Evolutionary conservation across 2,329 filamentous ascomycete genomes (phyloP), one percentile per base, ranked within the genome.

Genomic region (Fusarium oxysporum): DNA sequence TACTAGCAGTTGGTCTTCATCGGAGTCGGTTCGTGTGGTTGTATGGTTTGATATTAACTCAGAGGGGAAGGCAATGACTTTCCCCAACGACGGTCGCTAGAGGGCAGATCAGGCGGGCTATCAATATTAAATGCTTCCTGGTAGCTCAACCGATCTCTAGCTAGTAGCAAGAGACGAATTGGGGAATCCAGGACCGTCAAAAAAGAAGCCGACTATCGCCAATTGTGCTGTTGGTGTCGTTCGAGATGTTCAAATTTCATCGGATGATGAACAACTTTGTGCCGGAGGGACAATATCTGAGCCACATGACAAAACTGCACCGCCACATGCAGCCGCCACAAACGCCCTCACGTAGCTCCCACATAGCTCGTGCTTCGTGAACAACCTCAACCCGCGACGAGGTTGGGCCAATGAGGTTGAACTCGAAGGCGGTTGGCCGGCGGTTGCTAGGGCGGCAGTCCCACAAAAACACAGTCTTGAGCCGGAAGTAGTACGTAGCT

Each of bases 341-440:
- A 41, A 59, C 65, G 45, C 65, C 65, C 21, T 70, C 63, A 57
- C 66, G 66, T 44, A 56, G 50, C 57, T 65, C 21, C 48, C 44
- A 56, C 75, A 78, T 74, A 73, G 78, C 63, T 73, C 68, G 40
- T 64, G 44, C 41, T 61, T 48, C 65, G 43, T 50, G 56, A 45
- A 54, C 21, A 35, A 53, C 33, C 19, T 73, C 64, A 66, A 35
- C 70, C 70, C 71, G 71, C 67, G 65, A 58, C 59, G 70, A 54
- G 68, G 71, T 59, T 73, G 66, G 69, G 44, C 86, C 86, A 88
- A 88, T 88, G 61, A 80, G 30, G 75, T 30, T 38, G 28, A 23
- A 45, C 19, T 11, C 12, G 8, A 43, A 8, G 19, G 77, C 78
- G 56, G 89, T 91, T 91, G 88, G 87, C 76, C 81, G 74, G 87